Percentiles rank a stretch among this genome's conserved stretches.
Conservation (phyloP, 169 alveolate species). For the Neospora caninum region DNA sequence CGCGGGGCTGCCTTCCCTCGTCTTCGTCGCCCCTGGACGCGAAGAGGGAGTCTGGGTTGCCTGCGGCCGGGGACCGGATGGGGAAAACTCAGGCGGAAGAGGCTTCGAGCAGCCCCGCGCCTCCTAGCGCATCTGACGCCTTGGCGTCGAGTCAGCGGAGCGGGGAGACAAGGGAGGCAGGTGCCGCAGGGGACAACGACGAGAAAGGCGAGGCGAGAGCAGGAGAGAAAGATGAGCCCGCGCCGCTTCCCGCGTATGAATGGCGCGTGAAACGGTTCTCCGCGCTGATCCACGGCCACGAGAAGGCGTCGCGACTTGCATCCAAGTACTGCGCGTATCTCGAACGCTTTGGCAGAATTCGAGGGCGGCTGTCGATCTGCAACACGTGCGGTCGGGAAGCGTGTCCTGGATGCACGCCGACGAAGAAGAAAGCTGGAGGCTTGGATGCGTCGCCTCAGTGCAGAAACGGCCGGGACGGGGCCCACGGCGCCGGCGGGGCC, state of each 20-base stretch:
- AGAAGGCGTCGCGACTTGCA: neutral
- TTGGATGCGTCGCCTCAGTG: neutral
- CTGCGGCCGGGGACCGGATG: neutral
- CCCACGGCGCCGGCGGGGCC: neutral
- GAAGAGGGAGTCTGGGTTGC: neutral
- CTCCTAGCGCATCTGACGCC: neutral
- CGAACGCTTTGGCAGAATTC: neutral
- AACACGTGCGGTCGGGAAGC: neutral
- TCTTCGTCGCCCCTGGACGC: neutral
- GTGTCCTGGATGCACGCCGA: neutral
- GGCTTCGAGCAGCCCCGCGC: neutral
- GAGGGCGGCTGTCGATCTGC: slow-evolving; percentile 24
- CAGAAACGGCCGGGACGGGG: neutral
- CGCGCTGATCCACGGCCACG: neutral
- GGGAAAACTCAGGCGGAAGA: neutral
- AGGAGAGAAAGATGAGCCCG: neutral
- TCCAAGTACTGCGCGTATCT: neutral
- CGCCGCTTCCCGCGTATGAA: neutral
- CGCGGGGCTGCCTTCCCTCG: neutral
- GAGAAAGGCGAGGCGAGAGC: neutral
- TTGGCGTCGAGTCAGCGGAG: neutral
- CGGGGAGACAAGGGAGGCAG: neutral
- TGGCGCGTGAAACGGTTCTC: slow-evolving; percentile 4
- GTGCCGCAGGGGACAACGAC: neutral
- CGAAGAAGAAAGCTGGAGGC: slow-evolving; percentile 33